Percentiles rank a stretch among this genome's conserved stretches.
phyloP scores from a whole-genome alignment of 2,329 filamentous ascomycete species.

The Microsporum ferrugineum region DNA sequence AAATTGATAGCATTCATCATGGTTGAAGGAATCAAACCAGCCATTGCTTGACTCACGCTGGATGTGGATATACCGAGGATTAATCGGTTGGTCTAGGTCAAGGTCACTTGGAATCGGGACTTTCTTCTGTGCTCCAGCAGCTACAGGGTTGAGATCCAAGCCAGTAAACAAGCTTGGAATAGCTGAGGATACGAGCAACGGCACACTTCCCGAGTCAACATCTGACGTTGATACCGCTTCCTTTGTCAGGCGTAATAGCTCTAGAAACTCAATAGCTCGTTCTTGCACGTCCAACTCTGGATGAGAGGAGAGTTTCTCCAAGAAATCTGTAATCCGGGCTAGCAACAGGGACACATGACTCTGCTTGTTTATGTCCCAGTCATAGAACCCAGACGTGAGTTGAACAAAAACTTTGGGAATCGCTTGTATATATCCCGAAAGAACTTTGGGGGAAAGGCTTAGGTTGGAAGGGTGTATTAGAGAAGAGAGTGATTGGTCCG shows the following conservation, averaged over 20 bases:
- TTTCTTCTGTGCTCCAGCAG: conserved; percentile 67
- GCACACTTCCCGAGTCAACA: conserved; percentile 46
- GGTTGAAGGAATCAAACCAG: conserved; percentile 38
- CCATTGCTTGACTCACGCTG: conserved; percentile 47
- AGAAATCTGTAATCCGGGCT: conserved; percentile 66
- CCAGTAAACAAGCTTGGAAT: conserved; percentile 80
- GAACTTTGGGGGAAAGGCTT: conserved; percentile 50
- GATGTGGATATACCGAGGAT: conserved; percentile 57
- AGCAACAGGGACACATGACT: conserved; percentile 65
- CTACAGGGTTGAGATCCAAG: conserved; percentile 85
- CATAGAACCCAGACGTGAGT: conserved; percentile 53
- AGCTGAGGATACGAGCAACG: conserved; percentile 76
- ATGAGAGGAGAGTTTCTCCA: conserved; percentile 69
- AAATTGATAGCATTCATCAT: conserved; percentile 30
- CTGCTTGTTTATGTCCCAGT: conserved; percentile 64
- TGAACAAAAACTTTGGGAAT: conserved; percentile 72
- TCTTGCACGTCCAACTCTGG: conserved; percentile 91
- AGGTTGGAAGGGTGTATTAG: conserved; percentile 57
- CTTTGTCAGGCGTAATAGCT: conserved; percentile 73
- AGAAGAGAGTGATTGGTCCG: conserved; percentile 61
- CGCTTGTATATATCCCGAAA: conserved; percentile 74
- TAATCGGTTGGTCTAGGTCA: conserved; percentile 72
- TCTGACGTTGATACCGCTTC: conserved; percentile 49
- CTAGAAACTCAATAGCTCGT: conserved; percentile 80
- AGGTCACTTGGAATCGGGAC: conserved; percentile 68